Conservation (phyloP, 1,284 basidiomycete species). For the Puccinia triticina region DNA sequence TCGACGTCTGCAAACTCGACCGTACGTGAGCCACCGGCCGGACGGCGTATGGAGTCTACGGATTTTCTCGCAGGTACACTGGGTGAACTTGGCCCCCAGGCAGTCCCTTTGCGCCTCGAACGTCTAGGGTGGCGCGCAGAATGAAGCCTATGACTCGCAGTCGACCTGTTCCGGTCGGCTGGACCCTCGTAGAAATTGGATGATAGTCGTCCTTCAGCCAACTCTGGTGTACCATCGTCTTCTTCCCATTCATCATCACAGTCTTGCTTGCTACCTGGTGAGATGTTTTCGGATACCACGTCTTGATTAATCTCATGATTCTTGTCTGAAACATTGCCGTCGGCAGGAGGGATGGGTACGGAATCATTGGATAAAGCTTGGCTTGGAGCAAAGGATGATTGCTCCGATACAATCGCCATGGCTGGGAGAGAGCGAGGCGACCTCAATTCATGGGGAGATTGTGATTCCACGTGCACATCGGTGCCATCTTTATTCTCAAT, state of each 20-base stretch:
- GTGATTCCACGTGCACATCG: conserved; percentile 26
- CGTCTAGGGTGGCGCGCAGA: conserved; percentile 7
- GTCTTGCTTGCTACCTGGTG: not conserved
- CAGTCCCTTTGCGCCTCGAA: conserved; percentile 10
- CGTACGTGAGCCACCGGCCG: conserved; percentile 6
- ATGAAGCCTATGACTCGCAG: conserved; percentile 2
- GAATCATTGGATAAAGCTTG: not conserved
- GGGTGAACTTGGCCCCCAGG: not conserved
- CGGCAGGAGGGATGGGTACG: not conserved
- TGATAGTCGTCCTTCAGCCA: not conserved
- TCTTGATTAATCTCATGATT: not conserved
- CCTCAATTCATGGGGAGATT: not conserved
- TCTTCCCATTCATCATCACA: conserved; percentile 43
- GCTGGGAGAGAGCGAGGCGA: not conserved
- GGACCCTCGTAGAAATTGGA: conserved; percentile 3
- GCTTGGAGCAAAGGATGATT: not conserved
- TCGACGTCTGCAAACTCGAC: conserved; percentile 26
- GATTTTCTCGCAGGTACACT: conserved; percentile 10
- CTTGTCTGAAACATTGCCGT: not conserved
- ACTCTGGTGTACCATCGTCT: not conserved
- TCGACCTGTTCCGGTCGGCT: not conserved
- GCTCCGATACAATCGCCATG: not conserved
- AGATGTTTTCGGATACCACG: not conserved
- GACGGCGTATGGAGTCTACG: not conserved
- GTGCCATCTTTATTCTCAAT: conserved; percentile 36